Evolutionary conservation across 768 basidiomycete genomes (phyloP).

Genomic region (Mycena floridula): DNA sequence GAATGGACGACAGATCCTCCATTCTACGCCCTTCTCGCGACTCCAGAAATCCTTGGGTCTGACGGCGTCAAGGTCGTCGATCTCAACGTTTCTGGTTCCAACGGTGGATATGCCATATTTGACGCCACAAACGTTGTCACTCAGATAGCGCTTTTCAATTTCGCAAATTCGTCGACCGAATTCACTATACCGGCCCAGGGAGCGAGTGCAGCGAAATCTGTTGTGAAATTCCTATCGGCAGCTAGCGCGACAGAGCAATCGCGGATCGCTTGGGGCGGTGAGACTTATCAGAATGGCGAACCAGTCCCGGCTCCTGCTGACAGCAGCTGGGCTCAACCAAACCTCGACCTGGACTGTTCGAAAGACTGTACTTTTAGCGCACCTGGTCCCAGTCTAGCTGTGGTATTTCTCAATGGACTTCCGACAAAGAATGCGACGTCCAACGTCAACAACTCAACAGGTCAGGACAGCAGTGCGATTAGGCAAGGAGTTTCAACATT

Average conservation of each 20-base stretch:
- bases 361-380: slow-evolving; percentile 41
- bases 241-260: slow-evolving; percentile 41
- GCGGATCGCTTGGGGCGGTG: slow-evolving; percentile 57
- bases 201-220: slow-evolving; percentile 16
- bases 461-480: too few relatives aligned
- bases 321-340: slow-evolving; percentile 25
- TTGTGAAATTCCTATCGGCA: slow-evolving; percentile 44
- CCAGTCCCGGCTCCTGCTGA: slow-evolving; percentile 20
- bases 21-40: slow-evolving; percentile 43
- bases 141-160: slow-evolving; percentile 45
- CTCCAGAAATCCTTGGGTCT: slow-evolving; percentile 37
- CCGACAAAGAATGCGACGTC: too few relatives aligned
- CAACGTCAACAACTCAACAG: too few relatives aligned
- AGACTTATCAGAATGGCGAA: slow-evolving; percentile 38
- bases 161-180: slow-evolving; percentile 35
- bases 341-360: slow-evolving; percentile 31
- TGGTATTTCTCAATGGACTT: too few relatives aligned
- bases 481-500: too few relatives aligned
- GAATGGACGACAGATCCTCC: slow-evolving; percentile 45
- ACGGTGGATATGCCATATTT: slow-evolving; percentile 54
- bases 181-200: slow-evolving; percentile 32
- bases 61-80: slow-evolving; percentile 38
- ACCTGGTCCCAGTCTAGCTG: slow-evolving; percentile 43
- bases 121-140: slow-evolving; percentile 39
- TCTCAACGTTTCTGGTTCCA: slow-evolving; percentile 35